These are phyloP conservation scores for Phytophthora quininea DNA, from an alignment of 352 stramenopile genomes.

Conservation along the genomic window DNA sequence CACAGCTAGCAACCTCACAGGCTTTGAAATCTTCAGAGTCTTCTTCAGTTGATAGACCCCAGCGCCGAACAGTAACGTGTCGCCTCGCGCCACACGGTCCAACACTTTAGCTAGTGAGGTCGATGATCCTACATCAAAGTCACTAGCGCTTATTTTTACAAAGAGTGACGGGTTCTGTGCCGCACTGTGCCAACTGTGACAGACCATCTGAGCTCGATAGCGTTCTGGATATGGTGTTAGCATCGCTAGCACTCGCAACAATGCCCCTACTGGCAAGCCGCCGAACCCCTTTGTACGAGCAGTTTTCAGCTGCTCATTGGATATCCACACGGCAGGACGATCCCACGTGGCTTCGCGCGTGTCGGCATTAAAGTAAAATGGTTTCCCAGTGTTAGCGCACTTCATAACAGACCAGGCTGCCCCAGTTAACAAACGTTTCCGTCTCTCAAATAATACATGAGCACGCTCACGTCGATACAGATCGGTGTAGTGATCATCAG, in stretches of 20 bases:
- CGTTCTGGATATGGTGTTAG: conserved; percentile 73
- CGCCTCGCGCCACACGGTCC: conserved; percentile 29
- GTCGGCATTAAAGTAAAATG: conserved; percentile 95
- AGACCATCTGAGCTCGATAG: conserved; percentile 54
- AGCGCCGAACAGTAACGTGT: conserved; percentile 70
- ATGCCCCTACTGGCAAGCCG: conserved; percentile 71
- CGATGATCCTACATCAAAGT: conserved; percentile 35
- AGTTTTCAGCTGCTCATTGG: conserved; percentile 84
- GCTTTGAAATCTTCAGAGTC: conserved; percentile 49
- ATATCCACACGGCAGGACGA: conserved; percentile 87
- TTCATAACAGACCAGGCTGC: conserved; percentile 63
- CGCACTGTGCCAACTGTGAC: conserved; percentile 53
- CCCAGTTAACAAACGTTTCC: conserved; percentile 63
- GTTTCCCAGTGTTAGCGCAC: conserved; percentile 69
- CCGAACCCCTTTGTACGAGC: conserved; percentile 75
- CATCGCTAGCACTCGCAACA: conserved; percentile 89
- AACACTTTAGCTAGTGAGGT: conserved; percentile 37
- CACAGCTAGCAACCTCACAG: conserved; percentile 54
- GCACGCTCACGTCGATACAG: conserved; percentile 70
- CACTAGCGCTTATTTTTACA: conserved; percentile 55
- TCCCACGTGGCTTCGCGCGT: conserved; percentile 95
- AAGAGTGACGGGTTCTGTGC: conserved; percentile 52
- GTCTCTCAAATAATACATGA: conserved; percentile 59
- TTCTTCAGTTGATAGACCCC: conserved; percentile 70
- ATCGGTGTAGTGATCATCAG: conserved; percentile 36